These are phyloP conservation scores for Fraxinus albicans DNA, from an alignment of 305 asterid species.

Conservation along the genomic window DNA sequence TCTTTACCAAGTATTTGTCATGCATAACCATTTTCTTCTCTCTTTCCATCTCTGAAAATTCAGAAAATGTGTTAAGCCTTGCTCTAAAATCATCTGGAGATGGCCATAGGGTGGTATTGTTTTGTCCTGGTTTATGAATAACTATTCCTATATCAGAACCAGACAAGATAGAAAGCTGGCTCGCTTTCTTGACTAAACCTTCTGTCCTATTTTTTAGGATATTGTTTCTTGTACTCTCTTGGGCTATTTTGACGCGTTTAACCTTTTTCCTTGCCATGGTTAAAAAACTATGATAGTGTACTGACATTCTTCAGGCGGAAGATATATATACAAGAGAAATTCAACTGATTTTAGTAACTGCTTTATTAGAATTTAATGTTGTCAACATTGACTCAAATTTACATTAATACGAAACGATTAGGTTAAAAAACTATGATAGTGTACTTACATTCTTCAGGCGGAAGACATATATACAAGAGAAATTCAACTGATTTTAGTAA, in stretches of 20 bases:
- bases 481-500: not conserved
- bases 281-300: not conserved
- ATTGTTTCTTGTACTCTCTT: constrained; percentile 8
- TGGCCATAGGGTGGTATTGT: constrained; percentile 25
- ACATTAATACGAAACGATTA: not conserved
- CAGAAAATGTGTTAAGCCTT: constrained; percentile 11
- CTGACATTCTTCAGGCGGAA: not conserved
- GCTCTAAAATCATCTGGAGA: not conserved
- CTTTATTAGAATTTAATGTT: not conserved
- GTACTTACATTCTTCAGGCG: not conserved
- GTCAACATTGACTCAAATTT: not conserved
- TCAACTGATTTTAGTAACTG: not conserved
- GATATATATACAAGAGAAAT: not conserved
- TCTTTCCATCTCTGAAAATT: constrained; percentile 3
- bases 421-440: not conserved
- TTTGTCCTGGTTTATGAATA: constrained; percentile 13
- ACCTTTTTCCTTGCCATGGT: constrained; percentile 24
- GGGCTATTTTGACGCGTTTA: not conserved
- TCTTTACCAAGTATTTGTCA: constrained; percentile 12
- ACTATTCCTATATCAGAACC: constrained; percentile 18
- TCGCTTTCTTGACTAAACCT: constrained; percentile 19
- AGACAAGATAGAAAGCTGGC: constrained; percentile 24
- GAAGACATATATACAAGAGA: not conserved
- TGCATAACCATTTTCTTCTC: constrained; percentile 15
- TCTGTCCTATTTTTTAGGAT: constrained; percentile 2